Evolutionary conservation across 305 asterid species (phyloP), one percentile per base, ranked within the genome.

Genomic region (Fraxinus latifolia): DNA sequence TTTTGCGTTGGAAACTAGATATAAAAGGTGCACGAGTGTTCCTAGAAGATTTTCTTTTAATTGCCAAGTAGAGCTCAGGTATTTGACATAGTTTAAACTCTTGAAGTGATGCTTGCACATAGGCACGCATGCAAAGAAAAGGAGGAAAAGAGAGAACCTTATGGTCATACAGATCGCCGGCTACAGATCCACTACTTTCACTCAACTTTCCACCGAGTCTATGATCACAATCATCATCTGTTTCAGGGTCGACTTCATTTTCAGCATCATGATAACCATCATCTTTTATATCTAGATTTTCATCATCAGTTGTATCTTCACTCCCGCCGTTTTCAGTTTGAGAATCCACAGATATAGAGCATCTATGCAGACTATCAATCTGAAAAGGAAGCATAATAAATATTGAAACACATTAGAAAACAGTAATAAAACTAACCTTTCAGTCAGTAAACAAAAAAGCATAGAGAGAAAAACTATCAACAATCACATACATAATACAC

Each of bases 201-300:
- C 99, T 94, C 78, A 94, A 85, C 88, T 91, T 92, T 84, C 98
- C 98, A 86, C 99, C 92, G 85, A 90, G 94, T 83, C 93, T 92
- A 58, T 98, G 98, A 75, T 90, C 96, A 86, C 78, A 90, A 79
- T 92, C 98, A 82, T 87, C 90, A 84, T 94, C 97, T 19, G 91
- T 90, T 84, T 92, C 97, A 82, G 88, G 95, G 79, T 89, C 94
- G 31, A 82, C 94, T 89, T 93, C 97, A 84, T 92, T 92, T 89
- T 93, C 97, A 85, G 98, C 98, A 90, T 94, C 97, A 82, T 92
- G 98, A 88, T 91, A 96, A 77, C 97, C 97, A 86, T 92, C 90
- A 68, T 86, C 90, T 85, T 91, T 92, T 67, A 84, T 39, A 82
- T 88, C 92, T 29, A 88, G 82, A 83, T 88, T 88, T 79, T 92